phyloP scores from a whole-genome alignment of 169 alveolate species.

The Eimeria necatrix region DNA sequence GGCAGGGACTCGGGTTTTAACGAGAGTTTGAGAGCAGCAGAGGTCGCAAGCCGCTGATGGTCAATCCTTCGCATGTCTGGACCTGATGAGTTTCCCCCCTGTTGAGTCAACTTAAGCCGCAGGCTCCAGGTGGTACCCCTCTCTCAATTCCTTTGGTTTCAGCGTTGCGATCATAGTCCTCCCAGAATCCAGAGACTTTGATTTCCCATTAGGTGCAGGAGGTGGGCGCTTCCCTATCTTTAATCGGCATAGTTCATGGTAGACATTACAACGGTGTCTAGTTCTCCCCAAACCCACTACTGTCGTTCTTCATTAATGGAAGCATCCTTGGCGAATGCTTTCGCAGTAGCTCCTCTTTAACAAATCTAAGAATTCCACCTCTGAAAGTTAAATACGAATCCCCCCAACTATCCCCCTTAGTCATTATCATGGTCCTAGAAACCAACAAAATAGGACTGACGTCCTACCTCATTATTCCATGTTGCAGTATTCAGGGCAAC shows the following conservation, averaged over 20 bases:
- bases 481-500: slow-evolving; percentile 89
- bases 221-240: slow-evolving; percentile 89
- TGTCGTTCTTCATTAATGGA: slow-evolving; percentile 94
- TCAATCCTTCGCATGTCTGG: slow-evolving; percentile 94
- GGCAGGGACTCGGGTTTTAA: too few relatives aligned
- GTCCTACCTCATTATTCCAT: slow-evolving; percentile 88
- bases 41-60: slow-evolving; percentile 94
- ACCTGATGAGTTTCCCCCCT: slow-evolving; percentile 95
- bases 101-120: slow-evolving; percentile 96
- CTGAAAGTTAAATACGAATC: slow-evolving; percentile 95
- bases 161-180: slow-evolving; percentile 98
- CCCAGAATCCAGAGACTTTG: slow-evolving; percentile 96
- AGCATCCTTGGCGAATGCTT: slow-evolving; percentile 87
- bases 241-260: slow-evolving; percentile 96
- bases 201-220: slow-evolving; percentile 94
- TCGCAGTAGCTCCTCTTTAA: slow-evolving; percentile 95
- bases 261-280: slow-evolving; percentile 96
- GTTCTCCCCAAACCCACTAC: slow-evolving; percentile 95
- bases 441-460: slow-evolving; percentile 22
- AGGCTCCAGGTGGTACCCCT: slow-evolving; percentile 97
- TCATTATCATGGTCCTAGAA: slow-evolving; percentile 83
- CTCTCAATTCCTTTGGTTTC: slow-evolving; percentile 96
- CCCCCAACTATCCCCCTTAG: slow-evolving; percentile 95
- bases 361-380: slow-evolving; percentile 95
- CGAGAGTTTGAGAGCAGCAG: too few relatives aligned